Percentiles rank a stretch among this genome's conserved stretches.
phyloP scores from a whole-genome alignment of 78 protist species.

The Tieghemostelium lacteum region DNA sequence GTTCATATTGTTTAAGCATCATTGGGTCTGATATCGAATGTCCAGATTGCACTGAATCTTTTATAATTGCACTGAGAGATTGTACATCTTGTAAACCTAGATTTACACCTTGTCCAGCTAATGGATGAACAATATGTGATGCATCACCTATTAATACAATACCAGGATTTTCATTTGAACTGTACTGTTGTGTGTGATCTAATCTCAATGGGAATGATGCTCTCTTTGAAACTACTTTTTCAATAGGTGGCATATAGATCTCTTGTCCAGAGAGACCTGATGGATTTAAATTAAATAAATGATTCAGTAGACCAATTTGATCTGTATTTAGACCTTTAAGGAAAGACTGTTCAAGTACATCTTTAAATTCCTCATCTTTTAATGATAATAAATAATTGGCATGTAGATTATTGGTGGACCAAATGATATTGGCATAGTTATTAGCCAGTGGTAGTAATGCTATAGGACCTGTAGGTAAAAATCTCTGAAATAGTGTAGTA shows the following conservation, averaged over 20 bases:
- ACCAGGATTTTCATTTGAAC: neutral
- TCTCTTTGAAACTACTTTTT: constrained; percentile 23
- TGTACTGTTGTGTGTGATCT: constrained; percentile 56
- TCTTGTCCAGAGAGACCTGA: constrained; percentile 39
- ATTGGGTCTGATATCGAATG: constrained; percentile 57
- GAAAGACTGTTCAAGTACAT: constrained; percentile 34
- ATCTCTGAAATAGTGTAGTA: constrained; percentile 75
- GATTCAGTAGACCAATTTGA: neutral
- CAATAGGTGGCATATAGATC: constrained; percentile 49
- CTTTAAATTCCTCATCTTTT: constrained; percentile 34
- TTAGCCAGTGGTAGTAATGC: constrained; percentile 82
- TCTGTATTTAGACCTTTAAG: constrained; percentile 4
- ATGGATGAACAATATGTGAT: constrained; percentile 90
- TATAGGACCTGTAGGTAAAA: constrained; percentile 84
- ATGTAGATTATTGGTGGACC: constrained; percentile 70
- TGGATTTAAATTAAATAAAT: constrained; percentile 22
- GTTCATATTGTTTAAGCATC: constrained; percentile 52
- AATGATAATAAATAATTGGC: constrained; percentile 57
- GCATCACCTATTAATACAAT: constrained; percentile 70
- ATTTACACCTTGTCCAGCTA: constrained; percentile 94
- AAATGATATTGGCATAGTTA: constrained; percentile 63
- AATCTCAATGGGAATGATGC: constrained; percentile 79
- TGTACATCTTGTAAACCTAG: constrained; percentile 86
- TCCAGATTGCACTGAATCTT: constrained; percentile 56
- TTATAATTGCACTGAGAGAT: constrained; percentile 6